phyloP scores from a whole-genome alignment of 306 rosid genomes.

The Amphicarpaea edgeworthii region DNA sequence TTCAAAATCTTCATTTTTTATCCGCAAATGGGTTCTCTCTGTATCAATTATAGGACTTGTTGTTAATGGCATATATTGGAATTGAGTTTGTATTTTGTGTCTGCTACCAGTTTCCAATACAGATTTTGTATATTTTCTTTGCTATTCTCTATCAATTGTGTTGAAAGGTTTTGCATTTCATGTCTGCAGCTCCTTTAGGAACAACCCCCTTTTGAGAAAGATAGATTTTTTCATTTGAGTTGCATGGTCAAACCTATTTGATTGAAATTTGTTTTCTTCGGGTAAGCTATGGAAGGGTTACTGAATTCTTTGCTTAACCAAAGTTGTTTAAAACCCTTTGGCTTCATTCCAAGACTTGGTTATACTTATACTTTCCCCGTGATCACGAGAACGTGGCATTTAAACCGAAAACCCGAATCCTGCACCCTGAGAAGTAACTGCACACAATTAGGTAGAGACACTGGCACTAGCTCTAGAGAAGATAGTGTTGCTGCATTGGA shows the following conservation, averaged over 20 bases:
- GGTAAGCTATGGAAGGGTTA: constrained; percentile 63
- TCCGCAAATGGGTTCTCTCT: no score
- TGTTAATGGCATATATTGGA: neutral
- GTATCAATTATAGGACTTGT: no score
- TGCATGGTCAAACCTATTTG: constrained; percentile 34
- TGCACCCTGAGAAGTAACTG: constrained; percentile 48
- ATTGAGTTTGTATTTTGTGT: constrained; percentile 13
- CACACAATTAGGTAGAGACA: constrained; percentile 46
- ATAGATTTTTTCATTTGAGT: neutral
- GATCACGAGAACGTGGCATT: constrained; percentile 41
- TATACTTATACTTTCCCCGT: constrained; percentile 47
- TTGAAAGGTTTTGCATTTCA: constrained; percentile 22
- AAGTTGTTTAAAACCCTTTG: constrained; percentile 59
- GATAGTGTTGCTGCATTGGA: constrained; percentile 38
- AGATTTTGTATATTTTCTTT: constrained; percentile 1
- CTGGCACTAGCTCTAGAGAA: constrained; percentile 32
- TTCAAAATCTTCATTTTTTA: constrained; percentile 12
- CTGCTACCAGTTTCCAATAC: constrained; percentile 2
- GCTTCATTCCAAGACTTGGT: constrained; percentile 48
- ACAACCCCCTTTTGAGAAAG: constrained; percentile 10
- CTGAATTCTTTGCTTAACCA: constrained; percentile 58
- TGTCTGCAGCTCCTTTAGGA: constrained; percentile 40
- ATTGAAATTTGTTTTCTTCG: constrained; percentile 22
- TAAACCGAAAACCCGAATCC: constrained; percentile 35
- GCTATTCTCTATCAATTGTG: constrained; percentile 14